Base-by-base conservation (phyloP, 345 rosid species). In the Gynandropsis gynandra region DNA sequence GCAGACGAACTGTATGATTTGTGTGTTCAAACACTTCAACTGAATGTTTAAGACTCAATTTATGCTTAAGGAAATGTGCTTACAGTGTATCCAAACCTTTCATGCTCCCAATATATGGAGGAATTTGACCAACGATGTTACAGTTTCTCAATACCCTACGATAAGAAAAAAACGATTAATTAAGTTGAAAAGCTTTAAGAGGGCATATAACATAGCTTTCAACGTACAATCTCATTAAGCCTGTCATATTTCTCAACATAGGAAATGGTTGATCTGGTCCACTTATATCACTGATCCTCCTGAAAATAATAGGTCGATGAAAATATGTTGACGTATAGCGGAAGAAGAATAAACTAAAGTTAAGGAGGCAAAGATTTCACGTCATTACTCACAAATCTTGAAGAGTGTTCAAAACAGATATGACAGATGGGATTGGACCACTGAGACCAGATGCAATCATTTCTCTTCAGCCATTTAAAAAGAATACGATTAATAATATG, bases 211-310 rank as follows among this genome's bases (percentile, higher is more conserved):
- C n/a, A n/a, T n/a, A n/a, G n/a, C n/a, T n/a, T n/a, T n/a, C n/a
- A n/a, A 64, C 88, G 33, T 70, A 81, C 89, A 78, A 39, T 63
- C 63, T 62, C 33, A 2, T 0, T 21, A 77, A 32, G 27, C 56
- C 50, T 62, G 64, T 41, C 41, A 61, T 33, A 31, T 59, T 73
- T 31, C 10, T 71, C 37, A 73, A 45, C 31, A 10, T 4, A 21
- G 85, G 83, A 55, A 82, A 79, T 48, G 53, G 37, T 55, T 79
- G 83, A 36, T 50, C 35, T 34, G 80, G 73, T 49, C 75, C 81
- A 54, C 15, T 62, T 57, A 82, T 62, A 42, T 79, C 78, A 53
- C 64, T 63, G 50, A 82, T 79, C 72, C 76, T 79, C 80, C 89
- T 82, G 77, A 47, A 51, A 24, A 52, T 31, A 37, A 24, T n/a